Base-by-base conservation (phyloP, 73 alveolate genomes). In the Stentor coeruleus region DNA sequence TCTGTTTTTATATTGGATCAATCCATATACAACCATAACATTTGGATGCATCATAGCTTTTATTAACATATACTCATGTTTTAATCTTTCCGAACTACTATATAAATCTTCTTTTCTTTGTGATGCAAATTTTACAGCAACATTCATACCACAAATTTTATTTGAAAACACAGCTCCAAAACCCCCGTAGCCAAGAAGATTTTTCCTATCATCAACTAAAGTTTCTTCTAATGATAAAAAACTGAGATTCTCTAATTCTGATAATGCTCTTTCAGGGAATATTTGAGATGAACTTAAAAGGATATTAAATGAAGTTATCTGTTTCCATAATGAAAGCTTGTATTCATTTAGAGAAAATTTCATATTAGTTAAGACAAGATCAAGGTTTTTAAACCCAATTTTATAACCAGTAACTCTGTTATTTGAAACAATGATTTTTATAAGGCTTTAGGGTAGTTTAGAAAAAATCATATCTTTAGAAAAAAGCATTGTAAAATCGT, bases 11-110 rank as follows among this genome's bases (percentile, higher is more conserved):
- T 66, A 66, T 40, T 2, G n/a, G 37, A 66, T 33, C 11, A 33
- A 28, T 66, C 79, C 79, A 66, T 66, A 66, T 20, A 66, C 79
- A 26, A 15, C 39, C n/a, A 66, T 31, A 20, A 66, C 33, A 66
- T 33, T 66, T 1, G n/a, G 40, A 2, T 66, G 79, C 0, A 26
- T 37, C 41, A 66, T 14, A 0, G 14, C 26, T 33, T 66, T 66
- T 40, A 33, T 66, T 66, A 66, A 28, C 37, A 20, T 37, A 2
- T 26, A 66, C 37, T 66, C 79, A 28, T 66, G n/a, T 26, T 11
- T 0, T 14, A 66, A 28, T 66, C 79, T 20, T 37, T 66, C 79
- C 20, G 33, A 20, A 0, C 40, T 31, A 26, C 42, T 26, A 11
- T 33, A 14, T 66, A 28, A 26, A 33, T 66, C 79, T 66, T 66